Evolutionary conservation across 1,284 basidiomycete species (phyloP), one percentile per base, ranked within the genome.

Genomic region (Ustilago trichophora): DNA sequence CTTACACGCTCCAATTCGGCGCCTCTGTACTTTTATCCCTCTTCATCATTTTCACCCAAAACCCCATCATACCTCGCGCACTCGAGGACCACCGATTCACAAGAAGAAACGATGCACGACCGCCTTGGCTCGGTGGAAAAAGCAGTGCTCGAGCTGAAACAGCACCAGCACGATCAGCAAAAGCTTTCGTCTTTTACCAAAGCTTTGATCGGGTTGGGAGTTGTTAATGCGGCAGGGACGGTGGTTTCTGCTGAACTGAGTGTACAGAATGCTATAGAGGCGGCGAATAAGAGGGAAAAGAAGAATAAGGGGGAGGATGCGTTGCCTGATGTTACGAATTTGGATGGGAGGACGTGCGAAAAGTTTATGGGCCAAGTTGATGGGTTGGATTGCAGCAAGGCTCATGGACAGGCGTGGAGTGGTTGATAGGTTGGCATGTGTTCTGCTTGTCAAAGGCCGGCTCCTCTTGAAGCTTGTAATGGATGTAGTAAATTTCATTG

Each of bases 211-310:
- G 51, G 18, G 6, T 1, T 41, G 3, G 41, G 31, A 0, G 3
- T 37, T 2, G 5, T 48, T 21, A 53, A 40, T 24, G 57, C 51
- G 1, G 41, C 40, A 1, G 50, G 40, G 1, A 41, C 34, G 11
- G 21, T 31, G 1, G 31, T 31, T 1, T 24, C 40, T 7, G 45
- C 57, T 2, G 57, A 49, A 19, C 33, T 60, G 25, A 43, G 32
- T 18, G 27, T 33, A 6, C 36, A 62, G 15, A 48, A 40, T n/a
- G 32, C 51, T 2, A 18, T 62, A 16, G 46, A 62, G 25, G 49
- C 32, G 8, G 33, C 24, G 7, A 32, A n/a, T 12, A 26, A 4
- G 6, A 18, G 11, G 3, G n/a, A 15, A 7, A 29, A 4, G 6
- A 18, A 9, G 3, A 18, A 15, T 13, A 29, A 19, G 19, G 7